Percentiles rank a stretch among this genome's conserved stretches.
These are phyloP conservation scores for Hymenoscyphus salicellus DNA, from an alignment of 2,329 filamentous ascomycete genomes.

Conservation along the genomic window DNA sequence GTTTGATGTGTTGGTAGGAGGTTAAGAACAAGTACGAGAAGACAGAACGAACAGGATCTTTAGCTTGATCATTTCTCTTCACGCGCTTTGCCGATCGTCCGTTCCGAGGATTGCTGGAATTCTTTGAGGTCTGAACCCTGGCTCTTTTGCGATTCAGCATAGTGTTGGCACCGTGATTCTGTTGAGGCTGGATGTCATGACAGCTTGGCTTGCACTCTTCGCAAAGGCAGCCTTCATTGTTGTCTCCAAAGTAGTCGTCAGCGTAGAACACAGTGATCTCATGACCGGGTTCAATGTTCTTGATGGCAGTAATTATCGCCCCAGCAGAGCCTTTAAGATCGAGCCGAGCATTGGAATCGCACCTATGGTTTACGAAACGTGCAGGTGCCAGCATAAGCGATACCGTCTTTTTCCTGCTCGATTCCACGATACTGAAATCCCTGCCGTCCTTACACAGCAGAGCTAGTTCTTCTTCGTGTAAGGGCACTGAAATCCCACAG, in stretches of 20 bases:
- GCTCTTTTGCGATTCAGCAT: too few relatives aligned
- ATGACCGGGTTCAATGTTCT: slow-evolving; percentile 77
- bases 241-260: slow-evolving; percentile 90
- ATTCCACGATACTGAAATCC: slow-evolving; percentile 94
- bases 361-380: slow-evolving; percentile 94
- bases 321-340: slow-evolving; percentile 77
- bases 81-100: too few relatives aligned
- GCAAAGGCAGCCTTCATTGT: too few relatives aligned
- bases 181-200: too few relatives aligned
- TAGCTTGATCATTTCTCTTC: too few relatives aligned
- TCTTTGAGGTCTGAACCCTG: too few relatives aligned
- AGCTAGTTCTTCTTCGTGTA: slow-evolving; percentile 83
- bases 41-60: too few relatives aligned
- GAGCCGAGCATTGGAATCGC: slow-evolving; percentile 81
- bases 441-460: slow-evolving; percentile 75
- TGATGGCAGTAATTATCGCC: slow-evolving; percentile 81
- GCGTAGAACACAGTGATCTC: slow-evolving; percentile 92
- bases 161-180: too few relatives aligned
- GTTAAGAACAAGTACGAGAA: too few relatives aligned
- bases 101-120: too few relatives aligned
- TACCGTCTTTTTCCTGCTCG: slow-evolving; percentile 80
- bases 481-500: slow-evolving; percentile 80
- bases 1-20: too few relatives aligned
- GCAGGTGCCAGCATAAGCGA: slow-evolving; percentile 90
- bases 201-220: too few relatives aligned